These are phyloP conservation scores for Coemansia sp. DNA, from an alignment of 192 early-diverging fungal genomes.

Conservation along the genomic window DNA sequence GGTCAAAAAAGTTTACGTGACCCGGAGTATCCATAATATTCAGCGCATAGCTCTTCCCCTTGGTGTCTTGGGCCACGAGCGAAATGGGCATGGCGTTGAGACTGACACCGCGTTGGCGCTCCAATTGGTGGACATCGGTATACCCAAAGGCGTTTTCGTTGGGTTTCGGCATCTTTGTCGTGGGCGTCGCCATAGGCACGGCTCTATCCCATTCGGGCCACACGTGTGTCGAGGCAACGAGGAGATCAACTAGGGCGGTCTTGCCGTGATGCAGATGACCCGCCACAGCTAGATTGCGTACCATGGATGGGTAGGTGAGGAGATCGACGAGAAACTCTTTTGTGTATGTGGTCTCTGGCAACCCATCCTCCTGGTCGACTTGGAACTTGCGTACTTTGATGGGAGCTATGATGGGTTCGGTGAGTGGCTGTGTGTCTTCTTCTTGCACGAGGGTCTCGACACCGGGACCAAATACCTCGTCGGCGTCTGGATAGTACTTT, in stretches of 20 bases:
- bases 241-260: constrained; percentile 88
- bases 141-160: constrained; percentile 34
- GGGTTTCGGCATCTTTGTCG: constrained; percentile 29
- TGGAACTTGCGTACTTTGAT: constrained; percentile 84
- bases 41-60: constrained; percentile 84
- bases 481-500: constrained; percentile 96
- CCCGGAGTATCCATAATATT: constrained; percentile 95
- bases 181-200: constrained; percentile 33
- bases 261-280: constrained; percentile 99
- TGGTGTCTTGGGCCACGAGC: constrained; percentile 82
- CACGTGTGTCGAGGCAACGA: constrained; percentile 86
- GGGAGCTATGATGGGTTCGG: constrained; percentile 92
- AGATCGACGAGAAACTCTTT: constrained; percentile 92
- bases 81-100: constrained; percentile 95
- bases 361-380: constrained; percentile 70
- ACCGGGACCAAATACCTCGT: constrained; percentile 91
- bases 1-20: constrained; percentile 94
- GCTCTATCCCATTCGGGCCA: constrained; percentile 54
- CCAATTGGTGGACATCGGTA: constrained; percentile 90
- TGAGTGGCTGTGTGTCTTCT: constrained; percentile 94
- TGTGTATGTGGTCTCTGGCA: constrained; percentile 80
- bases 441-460: constrained; percentile 97
- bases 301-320: constrained; percentile 72
- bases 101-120: constrained; percentile 83
- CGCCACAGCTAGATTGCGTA: constrained; percentile 86